Base-by-base conservation (phyloP, 139 green algal species). In the Asterochloris erici region DNA sequence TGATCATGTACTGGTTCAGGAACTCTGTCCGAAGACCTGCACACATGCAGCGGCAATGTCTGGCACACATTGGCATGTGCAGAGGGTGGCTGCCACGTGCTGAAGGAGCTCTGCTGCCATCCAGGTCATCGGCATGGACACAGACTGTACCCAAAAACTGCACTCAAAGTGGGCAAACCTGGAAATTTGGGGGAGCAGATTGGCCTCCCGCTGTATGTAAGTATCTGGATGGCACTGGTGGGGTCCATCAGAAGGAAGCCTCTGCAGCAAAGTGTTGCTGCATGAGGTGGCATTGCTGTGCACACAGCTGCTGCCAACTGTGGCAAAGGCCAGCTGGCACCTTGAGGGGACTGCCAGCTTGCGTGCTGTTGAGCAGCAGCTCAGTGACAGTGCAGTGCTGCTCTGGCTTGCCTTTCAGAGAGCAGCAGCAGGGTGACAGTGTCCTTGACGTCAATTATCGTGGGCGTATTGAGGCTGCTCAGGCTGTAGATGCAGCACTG, bases 371-470 rank as follows among this genome's bases (percentile, higher is more conserved):
- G 66, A 71, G 66, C 66, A 71, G 66, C 66, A 71, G 19, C 21
- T 9, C 21, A 71, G 19, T 71, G 4, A 26, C 66, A 21, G 17
- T 21, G 21, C 66, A 26, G 66, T 71, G 66, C 16, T 70, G 64
- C 66, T 26, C n/a, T 77, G 17, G n/a, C 71, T 21, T 28, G n/a
- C 78, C 78, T 87, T 47, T 87, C 83, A 74, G 85, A 89, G 84
- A 91, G 90, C 75, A 94, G 79, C 13, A 95, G 69, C 19, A 95
- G 86, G 15, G 86, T 90, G 14, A 91, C 84, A 1, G 85, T 88
- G 74, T 91, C 86, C 78, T 94, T 92, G 13, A 93, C 74, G 86
- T 94, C 91, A 86, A 94, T 90, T 47, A 95, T 94, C 83, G 95
- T 87, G 10, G 93, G 93, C 68, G 90, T 93, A 86, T 89, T 91